Evolutionary conservation across 2,329 filamentous ascomycete species (phyloP), one percentile per base, ranked within the genome.

Genomic region (Fusarium annulatum): DNA sequence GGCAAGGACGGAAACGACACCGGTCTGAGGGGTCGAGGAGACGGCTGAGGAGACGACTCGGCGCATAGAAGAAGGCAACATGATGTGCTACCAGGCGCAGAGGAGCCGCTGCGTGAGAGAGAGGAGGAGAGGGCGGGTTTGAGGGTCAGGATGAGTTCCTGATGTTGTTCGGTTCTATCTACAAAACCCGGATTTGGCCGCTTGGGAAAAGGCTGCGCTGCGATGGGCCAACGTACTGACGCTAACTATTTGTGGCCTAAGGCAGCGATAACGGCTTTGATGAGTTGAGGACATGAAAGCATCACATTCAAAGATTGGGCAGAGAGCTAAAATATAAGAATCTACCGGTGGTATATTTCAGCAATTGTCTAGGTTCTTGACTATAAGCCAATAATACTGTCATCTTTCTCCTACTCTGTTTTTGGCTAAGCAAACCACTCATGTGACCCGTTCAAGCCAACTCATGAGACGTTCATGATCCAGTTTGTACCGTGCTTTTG

Each of bases 11-110:
- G 86, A 83, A 59, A 85, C 80, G 73, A 87, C 55, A 67, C 80
- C 77, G 53, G 84, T 83, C 77, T 84, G 84, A 64, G 87, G 84
- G 73, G 84, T 82, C 67, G 84, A 82, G 75, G 84, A 80, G 72
- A 85, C 85, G 73, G 84, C 82, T 69, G 84, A 82, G 74, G 84
- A 80, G 70, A 86, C 86, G 69, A 88, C 85, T 77, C 88, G 88
- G 80, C 88, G 86, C 81, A 89, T 84, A 79, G 88, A 88, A 64
- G 85, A 85, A 77, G 87, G 87, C 80, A 90, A 80, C 87, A 89
- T 89, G 75, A 78, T 52, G 48, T 83, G 77, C 70, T 71, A 75
- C 76, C 79, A 69, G 76, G 70, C 66, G 74, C 74, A 67, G 64
- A 60, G 60, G 61, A 59, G 53, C 67, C 64, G 69, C 63, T 52